phyloP scores from a whole-genome alignment of 805 yeast species.

The Candida rishiriensis region DNA sequence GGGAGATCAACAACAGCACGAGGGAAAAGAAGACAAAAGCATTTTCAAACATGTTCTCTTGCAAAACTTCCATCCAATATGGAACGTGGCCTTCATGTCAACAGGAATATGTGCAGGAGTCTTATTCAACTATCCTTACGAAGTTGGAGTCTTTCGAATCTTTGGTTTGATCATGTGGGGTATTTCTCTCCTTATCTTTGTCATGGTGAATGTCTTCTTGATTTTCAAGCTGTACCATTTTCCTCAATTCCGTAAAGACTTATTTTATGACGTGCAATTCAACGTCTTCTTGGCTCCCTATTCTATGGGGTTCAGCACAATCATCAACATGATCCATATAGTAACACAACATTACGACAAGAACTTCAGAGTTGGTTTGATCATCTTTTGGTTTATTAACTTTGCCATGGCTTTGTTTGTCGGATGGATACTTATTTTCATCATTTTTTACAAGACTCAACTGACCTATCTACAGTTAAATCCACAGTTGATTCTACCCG shows the following conservation, averaged over 20 bases:
- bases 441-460: conserved; percentile 37
- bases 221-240: conserved; percentile 30
- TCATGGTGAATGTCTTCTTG: conserved; percentile 38
- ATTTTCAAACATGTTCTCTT: conserved; percentile 14
- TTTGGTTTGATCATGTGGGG: conserved; percentile 39
- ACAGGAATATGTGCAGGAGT: conserved; percentile 64
- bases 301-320: conserved; percentile 75
- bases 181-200: conserved; percentile 43
- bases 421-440: conserved; percentile 54
- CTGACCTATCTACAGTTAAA: conserved; percentile 36
- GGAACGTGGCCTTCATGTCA: conserved; percentile 76
- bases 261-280: conserved; percentile 37
- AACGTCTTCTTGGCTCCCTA: conserved; percentile 70
- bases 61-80: conserved; percentile 42
- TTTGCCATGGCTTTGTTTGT: conserved; percentile 48
- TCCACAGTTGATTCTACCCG: conserved; percentile 61
- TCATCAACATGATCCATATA: conserved; percentile 50
- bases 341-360: conserved; percentile 34
- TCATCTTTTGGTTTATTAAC: conserved; percentile 67
- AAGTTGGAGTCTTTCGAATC: conserved; percentile 17
- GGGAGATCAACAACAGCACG: not conserved
- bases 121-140: conserved; percentile 52
- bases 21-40: not conserved
- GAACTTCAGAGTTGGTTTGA: conserved; percentile 34
- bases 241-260: conserved; percentile 17